Evolutionary conservation across 768 basidiomycete genomes (phyloP), one percentile per base, ranked within the genome.

Genomic region (Suillus lakei): DNA sequence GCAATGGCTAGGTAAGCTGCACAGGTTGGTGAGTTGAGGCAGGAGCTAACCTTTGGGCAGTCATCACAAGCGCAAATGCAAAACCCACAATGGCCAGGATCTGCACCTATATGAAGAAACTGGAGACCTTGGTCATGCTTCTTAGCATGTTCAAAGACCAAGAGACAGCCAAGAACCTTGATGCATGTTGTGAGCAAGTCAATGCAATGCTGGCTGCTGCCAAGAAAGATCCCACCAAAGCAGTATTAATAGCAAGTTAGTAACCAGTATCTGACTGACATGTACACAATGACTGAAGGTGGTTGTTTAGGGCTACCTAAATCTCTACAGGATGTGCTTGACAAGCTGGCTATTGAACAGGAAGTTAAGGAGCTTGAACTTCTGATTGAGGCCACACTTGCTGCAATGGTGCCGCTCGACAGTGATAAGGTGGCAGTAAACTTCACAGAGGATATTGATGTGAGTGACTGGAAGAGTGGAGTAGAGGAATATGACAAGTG

Each of bases 401-500:
- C 38, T 28, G 44, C 58, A 23, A 28, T 39, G 18, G n/a, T 7
- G 23, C 23, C 39, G n/a, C 39, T n/a, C 43, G 39, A 16, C 7
- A n/a, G 43, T 10, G 21, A 61, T 26, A 13, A 26, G 18, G 23
- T 34, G 10, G 36, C 6, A 12, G 5, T 61, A 13, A 23, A 61
- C 39, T 44, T 61, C 26, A 28, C 21, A 21, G 38, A 41, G 28
- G 15, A 48, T 30, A 44, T 48, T 8, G n/a, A n/a, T 32, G 26
- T 61, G 34, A n/a, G 6, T 30, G 43, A 41, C 13, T 61, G 60
- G 60, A 46, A 44, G 26, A 44, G 46, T 16, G 60, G 60, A 15
- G 60, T 61, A 10, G 60, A 61, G 13, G 38, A 61, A 28, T 61
- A 43, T 18, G 30, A 41, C n/a, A 26, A 53, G 28, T 18, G 39